Evolutionary conservation across 345 rosid species (phyloP).

Genomic region (Dipteronia sinensis): DNA sequence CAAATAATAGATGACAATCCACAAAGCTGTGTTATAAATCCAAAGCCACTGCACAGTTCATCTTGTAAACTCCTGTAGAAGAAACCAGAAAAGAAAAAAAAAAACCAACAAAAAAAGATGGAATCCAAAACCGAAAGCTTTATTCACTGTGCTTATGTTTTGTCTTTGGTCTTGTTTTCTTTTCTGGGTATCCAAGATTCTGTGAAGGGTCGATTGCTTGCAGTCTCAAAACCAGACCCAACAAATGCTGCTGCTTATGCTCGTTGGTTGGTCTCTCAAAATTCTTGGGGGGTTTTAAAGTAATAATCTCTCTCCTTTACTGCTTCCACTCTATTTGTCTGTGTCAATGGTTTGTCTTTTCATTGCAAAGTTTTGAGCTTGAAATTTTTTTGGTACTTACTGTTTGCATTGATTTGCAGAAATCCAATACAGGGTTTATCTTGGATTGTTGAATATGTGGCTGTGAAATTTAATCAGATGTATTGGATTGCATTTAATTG

Average conservation of each 20-base stretch:
- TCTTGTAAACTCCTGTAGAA: not conserved
- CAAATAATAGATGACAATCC: not conserved
- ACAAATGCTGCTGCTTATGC: conserved; percentile 58
- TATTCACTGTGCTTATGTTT: not conserved
- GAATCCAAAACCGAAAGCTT: not conserved
- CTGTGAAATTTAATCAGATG: too few species aligned
- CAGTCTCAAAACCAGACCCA: conserved; percentile 57
- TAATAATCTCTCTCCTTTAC: conserved; percentile 23
- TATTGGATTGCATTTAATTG: too few species aligned
- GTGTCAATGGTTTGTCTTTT: not conserved
- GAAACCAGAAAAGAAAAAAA: not conserved
- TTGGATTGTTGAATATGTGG: too few species aligned
- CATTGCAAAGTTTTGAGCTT: not conserved
- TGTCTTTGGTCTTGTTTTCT: conserved; percentile 2
- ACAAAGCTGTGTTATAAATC: not conserved
- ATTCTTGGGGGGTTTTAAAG: conserved; percentile 86
- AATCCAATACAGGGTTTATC: too few species aligned
- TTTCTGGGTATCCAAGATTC: conserved; percentile 29
- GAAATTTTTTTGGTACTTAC: too few species aligned
- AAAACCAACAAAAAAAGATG: not conserved
- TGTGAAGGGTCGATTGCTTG: conserved; percentile 45
- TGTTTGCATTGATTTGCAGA: too few species aligned
- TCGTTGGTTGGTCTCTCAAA: conserved; percentile 88
- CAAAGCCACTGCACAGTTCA: not conserved
- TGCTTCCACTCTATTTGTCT: not conserved